A percentile compares a stretch with the other conserved stretches of the same genome.
Evolutionary conservation across 2,329 filamentous ascomycete genomes (phyloP).

Genomic region (Stromatinia cepivora): DNA sequence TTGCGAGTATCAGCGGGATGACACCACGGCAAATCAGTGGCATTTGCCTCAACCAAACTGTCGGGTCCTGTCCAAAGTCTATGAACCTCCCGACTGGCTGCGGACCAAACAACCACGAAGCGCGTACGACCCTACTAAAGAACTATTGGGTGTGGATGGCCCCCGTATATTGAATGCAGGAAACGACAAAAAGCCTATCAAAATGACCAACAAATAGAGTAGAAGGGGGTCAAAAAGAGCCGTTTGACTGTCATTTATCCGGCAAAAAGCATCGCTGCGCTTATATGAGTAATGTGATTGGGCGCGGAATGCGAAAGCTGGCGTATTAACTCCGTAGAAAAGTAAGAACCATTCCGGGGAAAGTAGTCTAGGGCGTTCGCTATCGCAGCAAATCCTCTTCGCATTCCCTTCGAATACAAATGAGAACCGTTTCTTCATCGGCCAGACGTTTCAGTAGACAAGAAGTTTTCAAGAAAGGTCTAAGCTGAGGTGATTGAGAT

Average conservation of each 20-base stretch:
- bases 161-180: constrained; percentile 10
- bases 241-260: neutral
- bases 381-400: neutral
- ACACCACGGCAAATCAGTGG: constrained; percentile 8
- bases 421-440: neutral
- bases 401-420: neutral
- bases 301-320: neutral
- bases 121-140: constrained; percentile 6
- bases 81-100: neutral
- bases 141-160: neutral
- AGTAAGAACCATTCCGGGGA: neutral
- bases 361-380: neutral
- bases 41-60: constrained; percentile 11
- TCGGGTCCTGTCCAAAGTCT: constrained; percentile 8
- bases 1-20: constrained; percentile 7
- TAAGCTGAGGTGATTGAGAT: no score
- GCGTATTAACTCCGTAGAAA: neutral
- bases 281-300: constrained; percentile 5
- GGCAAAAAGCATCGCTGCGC: neutral
- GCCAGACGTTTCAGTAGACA: neutral
- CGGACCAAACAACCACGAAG: neutral
- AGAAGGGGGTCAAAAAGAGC: neutral
- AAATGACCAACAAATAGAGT: neutral
- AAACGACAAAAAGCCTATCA: constrained; percentile 8
- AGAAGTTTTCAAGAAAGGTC: neutral